These are phyloP conservation scores for Skeletonema tropicum DNA, from an alignment of 108 stramenopile genomes.

Conservation along the genomic window DNA sequence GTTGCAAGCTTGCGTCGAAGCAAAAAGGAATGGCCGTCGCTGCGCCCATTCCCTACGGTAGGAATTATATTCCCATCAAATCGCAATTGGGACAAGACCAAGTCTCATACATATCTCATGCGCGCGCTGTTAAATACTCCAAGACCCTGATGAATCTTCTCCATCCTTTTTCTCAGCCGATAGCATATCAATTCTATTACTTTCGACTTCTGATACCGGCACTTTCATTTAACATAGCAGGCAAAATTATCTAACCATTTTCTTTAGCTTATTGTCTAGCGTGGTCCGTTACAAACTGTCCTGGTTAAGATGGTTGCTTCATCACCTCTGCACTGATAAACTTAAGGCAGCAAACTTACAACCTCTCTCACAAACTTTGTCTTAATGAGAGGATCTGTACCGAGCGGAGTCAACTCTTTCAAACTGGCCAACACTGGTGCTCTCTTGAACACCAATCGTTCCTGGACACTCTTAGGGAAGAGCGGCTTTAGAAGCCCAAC, in stretches of 20 bases:
- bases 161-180: too few species aligned
- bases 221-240: too few species aligned
- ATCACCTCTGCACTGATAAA: not conserved
- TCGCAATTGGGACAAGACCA: constrained; percentile 5
- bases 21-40: not conserved
- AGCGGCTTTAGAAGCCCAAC: constrained; percentile 52
- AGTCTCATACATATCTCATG: not conserved
- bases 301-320: not conserved
- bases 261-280: not conserved
- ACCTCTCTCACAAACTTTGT: constrained; percentile 41
- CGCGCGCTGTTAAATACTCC: too few species aligned
- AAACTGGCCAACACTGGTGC: constrained; percentile 43
- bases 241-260: not conserved
- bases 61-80: not conserved
- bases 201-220: too few species aligned
- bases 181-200: too few species aligned
- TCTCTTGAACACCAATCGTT: constrained; percentile 51
- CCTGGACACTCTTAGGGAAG: constrained; percentile 55
- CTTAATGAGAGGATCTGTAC: constrained; percentile 16
- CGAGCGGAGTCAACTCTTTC: constrained; percentile 46
- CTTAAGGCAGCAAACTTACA: constrained; percentile 41
- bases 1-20: not conserved
- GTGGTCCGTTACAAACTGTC: not conserved
- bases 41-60: not conserved
- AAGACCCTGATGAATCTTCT: too few species aligned